Percentiles rank a stretch among this genome's conserved stretches.
phyloP scores from a whole-genome alignment of 2,329 filamentous ascomycete species.

The Didymosphaeria variabile region DNA sequence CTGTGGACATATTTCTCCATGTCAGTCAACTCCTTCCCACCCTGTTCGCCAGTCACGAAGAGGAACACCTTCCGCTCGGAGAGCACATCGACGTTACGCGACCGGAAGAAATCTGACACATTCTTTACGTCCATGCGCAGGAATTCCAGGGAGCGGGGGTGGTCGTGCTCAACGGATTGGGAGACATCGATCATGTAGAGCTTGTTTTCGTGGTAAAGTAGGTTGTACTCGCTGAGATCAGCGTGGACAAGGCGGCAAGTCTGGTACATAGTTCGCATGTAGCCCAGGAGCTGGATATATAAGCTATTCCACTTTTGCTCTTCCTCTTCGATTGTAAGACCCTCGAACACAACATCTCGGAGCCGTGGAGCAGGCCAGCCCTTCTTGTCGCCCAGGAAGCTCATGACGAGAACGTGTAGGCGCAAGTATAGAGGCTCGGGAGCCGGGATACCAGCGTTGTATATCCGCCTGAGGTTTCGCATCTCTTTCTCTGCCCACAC shows the following conservation, averaged over 20 bases:
- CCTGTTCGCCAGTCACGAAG: constrained; percentile 76
- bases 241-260: constrained; percentile 91
- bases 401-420: constrained; percentile 95
- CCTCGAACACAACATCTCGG: constrained; percentile 80
- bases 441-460: constrained; percentile 85
- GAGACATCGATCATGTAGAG: constrained; percentile 98
- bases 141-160: constrained; percentile 91
- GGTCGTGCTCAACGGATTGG: constrained; percentile 96
- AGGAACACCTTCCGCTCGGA: constrained; percentile 82
- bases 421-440: constrained; percentile 90
- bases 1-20: constrained; percentile 71
- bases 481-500: constrained; percentile 99
- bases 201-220: constrained; percentile 83
- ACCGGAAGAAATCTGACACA: constrained; percentile 88
- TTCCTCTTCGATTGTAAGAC: constrained; percentile 63
- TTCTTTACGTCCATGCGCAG: constrained; percentile 99
- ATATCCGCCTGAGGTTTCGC: constrained; percentile 86
- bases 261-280: constrained; percentile 95
- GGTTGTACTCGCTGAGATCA: constrained; percentile 97
- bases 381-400: constrained; percentile 85
- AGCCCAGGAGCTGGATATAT: constrained; percentile 83
- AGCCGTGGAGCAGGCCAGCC: constrained; percentile 89
- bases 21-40: constrained; percentile 67
- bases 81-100: constrained; percentile 83
- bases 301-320: constrained; percentile 78